Base-by-base conservation (phyloP, 2,329 filamentous ascomycete genomes). In the Tolypocladium endophyticum region DNA sequence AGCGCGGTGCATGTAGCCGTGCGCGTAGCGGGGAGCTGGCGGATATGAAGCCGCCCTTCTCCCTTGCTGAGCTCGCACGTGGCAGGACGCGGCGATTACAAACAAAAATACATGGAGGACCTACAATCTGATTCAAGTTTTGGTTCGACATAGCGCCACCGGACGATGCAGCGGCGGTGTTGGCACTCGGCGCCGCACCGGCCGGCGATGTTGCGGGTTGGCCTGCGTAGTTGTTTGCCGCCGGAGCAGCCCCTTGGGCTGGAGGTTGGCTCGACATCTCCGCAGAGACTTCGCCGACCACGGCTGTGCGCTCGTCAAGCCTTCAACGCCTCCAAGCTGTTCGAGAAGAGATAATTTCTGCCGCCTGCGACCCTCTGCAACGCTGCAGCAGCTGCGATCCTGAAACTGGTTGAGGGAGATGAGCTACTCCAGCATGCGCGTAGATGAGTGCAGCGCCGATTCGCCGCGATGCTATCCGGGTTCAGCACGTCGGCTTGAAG, bases 61-160 rank as follows among this genome's bases (percentile, higher is more conserved):
- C n/a, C 4, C 9, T 14, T 33, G 23, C 50, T 14, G 30, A 54
- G 30, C 30, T 16, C 30, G 30, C 30, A 35, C 30, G 9, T 14
- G 53, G 33, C 16, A 33, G 28, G 16, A 14, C 28, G 28, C 12
- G 28, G 14, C 30, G 45, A 20, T 18, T 33, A 57, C 50, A 39
- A 35, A 61, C 59, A 12, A 63, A 54, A 38, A 47, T 5, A 3
- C 53, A 58, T 39, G 57, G 54, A 79, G 16, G 36, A 78, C 92
- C 83, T 82, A 97, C 93, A 74, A 97, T 97, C 67, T 96, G 92
- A 68, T 97, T 97, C 1, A 97, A 75, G 70, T 97, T 96, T 68
- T 95, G 90, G 63, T 93, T 91, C 2, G 88, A 91, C 75, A 91
- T 87, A 12, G 76, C 72, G 25, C 67, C 64, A 9, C 63, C 63